phyloP scores from a whole-genome alignment of 2,329 filamentous ascomycete species.

The Nannizzia gypsea region DNA sequence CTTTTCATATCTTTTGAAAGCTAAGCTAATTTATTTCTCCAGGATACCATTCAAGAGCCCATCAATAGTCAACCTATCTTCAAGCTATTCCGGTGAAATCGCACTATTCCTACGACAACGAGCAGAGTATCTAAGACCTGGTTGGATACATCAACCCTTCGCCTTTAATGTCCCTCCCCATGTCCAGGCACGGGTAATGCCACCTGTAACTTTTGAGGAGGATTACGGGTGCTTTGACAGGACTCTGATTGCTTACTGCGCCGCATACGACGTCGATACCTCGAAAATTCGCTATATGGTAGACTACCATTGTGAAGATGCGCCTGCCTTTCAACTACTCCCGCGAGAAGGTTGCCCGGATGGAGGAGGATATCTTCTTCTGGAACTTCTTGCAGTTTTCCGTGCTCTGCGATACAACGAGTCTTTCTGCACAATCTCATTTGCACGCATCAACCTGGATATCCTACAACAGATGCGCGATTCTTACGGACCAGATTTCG shows the following conservation, averaged over 20 bases:
- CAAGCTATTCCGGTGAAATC: conserved; percentile 52
- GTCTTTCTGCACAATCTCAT: conserved; percentile 55
- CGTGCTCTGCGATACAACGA: conserved; percentile 60
- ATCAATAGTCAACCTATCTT: conserved; percentile 50
- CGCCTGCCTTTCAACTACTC: conserved; percentile 53
- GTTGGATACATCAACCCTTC: conserved; percentile 54
- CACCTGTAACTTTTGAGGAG: conserved; percentile 39
- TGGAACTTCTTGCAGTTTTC: conserved; percentile 59
- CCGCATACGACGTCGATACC: conserved; percentile 56
- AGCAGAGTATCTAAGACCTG: conserved; percentile 52
- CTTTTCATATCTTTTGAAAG: background rate
- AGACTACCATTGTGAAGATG: conserved; percentile 52
- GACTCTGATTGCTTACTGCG: conserved; percentile 57
- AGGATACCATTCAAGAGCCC: conserved; percentile 45
- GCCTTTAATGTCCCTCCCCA: conserved; percentile 48
- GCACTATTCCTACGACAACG: conserved; percentile 49
- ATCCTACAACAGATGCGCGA: conserved; percentile 51
- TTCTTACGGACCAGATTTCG: conserved; percentile 48
- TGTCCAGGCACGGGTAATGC: conserved; percentile 40
- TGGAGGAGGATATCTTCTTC: conserved; percentile 43
- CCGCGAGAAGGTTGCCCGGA: conserved; percentile 41
- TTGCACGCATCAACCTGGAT: conserved; percentile 53
- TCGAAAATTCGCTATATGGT: conserved; percentile 55
- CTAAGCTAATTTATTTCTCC: background rate
- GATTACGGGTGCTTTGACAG: conserved; percentile 55